These are phyloP conservation scores for Mucor velutinosus DNA, from an alignment of 371 early-diverging fungal genomes.

Conservation along the genomic window DNA sequence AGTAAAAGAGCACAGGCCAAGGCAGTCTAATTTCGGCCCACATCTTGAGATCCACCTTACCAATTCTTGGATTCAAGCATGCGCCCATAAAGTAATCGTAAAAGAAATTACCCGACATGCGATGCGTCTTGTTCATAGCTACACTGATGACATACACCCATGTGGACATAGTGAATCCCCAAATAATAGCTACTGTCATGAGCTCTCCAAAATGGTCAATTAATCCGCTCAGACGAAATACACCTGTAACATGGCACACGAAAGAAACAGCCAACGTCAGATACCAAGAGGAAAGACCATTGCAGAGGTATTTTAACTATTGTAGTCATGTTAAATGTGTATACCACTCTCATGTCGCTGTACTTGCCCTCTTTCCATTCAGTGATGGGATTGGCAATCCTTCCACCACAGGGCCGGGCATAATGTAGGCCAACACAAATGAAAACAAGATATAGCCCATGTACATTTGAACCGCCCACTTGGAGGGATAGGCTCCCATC, in stretches of 20 bases:
- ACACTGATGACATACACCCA: constrained; percentile 37
- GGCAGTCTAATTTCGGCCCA: constrained; percentile 81
- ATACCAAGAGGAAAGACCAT: constrained; percentile 65
- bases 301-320: constrained; percentile 64
- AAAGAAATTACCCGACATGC: constrained; percentile 73
- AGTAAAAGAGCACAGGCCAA: constrained; percentile 75
- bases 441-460: constrained; percentile 62
- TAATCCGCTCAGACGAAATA: constrained; percentile 57
- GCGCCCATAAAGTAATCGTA: constrained; percentile 85
- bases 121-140: constrained; percentile 36
- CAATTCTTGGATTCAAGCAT: constrained; percentile 75
- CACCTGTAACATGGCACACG: constrained; percentile 51
- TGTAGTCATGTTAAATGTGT: neutral
- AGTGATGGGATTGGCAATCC: constrained; percentile 73
- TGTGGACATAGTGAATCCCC: constrained; percentile 56
- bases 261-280: constrained; percentile 45
- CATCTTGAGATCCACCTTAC: constrained; percentile 81
- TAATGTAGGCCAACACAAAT: constrained; percentile 58
- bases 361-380: constrained; percentile 54
- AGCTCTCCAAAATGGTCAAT: constrained; percentile 65
- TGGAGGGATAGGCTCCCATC: constrained; percentile 55
- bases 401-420: constrained; percentile 72
- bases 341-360: neutral
- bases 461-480: constrained; percentile 65
- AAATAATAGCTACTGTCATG: constrained; percentile 63